phyloP scores from a whole-genome alignment of 225 moss, liverwort and hornwort species.

The Pleurozium schreberi region DNA sequence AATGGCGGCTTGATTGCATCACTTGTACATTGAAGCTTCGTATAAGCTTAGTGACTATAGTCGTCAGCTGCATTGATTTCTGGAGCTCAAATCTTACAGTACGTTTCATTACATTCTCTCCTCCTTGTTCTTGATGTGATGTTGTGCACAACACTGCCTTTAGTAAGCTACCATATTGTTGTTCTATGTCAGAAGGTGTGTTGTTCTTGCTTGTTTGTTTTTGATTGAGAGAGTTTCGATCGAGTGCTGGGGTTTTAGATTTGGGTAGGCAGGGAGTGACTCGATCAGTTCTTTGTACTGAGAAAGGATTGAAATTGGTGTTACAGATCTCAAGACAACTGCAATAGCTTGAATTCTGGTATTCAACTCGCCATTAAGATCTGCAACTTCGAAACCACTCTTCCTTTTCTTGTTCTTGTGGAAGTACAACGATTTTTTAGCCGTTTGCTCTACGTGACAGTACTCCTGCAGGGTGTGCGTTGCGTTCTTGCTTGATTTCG shows the following conservation, averaged over 20 bases:
- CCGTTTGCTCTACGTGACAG: neutral
- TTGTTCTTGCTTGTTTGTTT: neutral
- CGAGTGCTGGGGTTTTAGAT: neutral
- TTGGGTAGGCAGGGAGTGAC: neutral
- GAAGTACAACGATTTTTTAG: neutral
- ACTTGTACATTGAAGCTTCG: neutral
- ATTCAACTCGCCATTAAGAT: neutral
- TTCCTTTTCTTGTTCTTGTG: neutral
- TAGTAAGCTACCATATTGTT: neutral
- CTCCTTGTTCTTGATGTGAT: too few relatives aligned
- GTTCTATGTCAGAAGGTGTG: neutral
- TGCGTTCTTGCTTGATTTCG: neutral
- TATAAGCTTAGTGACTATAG: neutral
- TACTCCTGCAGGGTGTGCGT: neutral
- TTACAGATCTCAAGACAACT: neutral
- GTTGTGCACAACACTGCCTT: neutral
- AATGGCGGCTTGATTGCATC: neutral
- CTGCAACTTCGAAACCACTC: neutral
- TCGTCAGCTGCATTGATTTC: neutral
- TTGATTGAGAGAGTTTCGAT: neutral
- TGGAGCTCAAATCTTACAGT: neutral
- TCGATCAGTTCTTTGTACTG: neutral
- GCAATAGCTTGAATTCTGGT: neutral
- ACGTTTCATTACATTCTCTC: neutral
- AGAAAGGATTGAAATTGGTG: neutral